Evolutionary conservation across 169 alveolate species (phyloP), one percentile per base, ranked within the genome.

Genomic region (Plasmodium gallinaceum): DNA sequence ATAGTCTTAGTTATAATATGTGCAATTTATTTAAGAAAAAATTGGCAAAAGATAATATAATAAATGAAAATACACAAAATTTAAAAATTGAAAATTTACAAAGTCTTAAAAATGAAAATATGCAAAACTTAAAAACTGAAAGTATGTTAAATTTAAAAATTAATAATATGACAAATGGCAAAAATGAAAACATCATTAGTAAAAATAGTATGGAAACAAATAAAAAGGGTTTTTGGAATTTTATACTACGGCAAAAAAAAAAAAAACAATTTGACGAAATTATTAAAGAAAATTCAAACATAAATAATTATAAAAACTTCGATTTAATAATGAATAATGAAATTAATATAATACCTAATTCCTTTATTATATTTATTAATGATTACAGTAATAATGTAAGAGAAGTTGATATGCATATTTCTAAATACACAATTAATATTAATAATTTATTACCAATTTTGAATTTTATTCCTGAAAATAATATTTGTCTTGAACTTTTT

Each of bases 311-410:
- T 32, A 54, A 9, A n/a, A 68, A 83, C 66, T 83, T 68, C 14
- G 91, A 83, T 83, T 37, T 58, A 54, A 51, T 83, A 22, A 83
- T 83, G 43, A 54, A 83, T 42, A 83, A 83, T 61, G 46, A 66
- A 7, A 45, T 42, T 39, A 46, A 20, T n/a, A 37, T 68, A 54
- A 54, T 83, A 45, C 91, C 91, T 6, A 83, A 83, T 37, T 8
- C 68, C 5, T 26, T 60, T 66, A 83, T 83, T 26, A 68, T 83
- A 7, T n/a, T 6, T 20, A 54, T 83, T 37, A 66, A 68, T 6
- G 91, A 83, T 68, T 83, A 83, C 45, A 54, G 85, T 26, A 83
- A 83, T 61, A 68, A 83, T 68, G 42, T 68, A 54, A 83, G 83
- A 46, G 91, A 83, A 37, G 52, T 83, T 20, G 91, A 83, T 48